Base-by-base conservation (phyloP, 2,329 filamentous ascomycete genomes). In the Colletotrichum chlorophyti region DNA sequence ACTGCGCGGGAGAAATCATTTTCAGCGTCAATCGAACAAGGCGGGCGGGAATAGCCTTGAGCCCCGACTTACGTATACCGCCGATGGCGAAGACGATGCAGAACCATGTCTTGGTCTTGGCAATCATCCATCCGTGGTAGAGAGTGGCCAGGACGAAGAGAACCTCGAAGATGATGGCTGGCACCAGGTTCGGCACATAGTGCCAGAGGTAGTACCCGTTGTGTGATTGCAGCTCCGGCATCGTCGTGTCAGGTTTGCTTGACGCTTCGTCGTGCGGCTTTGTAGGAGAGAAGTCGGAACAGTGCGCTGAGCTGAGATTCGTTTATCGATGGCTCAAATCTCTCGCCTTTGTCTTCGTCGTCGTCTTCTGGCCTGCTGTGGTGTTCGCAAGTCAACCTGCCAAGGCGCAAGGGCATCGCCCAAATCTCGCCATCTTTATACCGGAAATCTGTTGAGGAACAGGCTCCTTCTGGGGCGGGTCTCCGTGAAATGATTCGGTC, bases 71-170 rank as follows among this genome's bases (percentile, higher is more conserved):
- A 83, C 81, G 78, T 3, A 77, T 19, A 21, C 76, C 78, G 11
- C 80, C 82, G 6, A 81, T 62, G 10, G 76, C 63, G 60, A 84
- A 81, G 1, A 79, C 73, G 12, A 78, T 72, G 65, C 79, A 82
- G 65, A 82, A 85, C 74, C 76, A 82, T 23, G 79, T 78, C 40
- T 74, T 71, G 3, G 74, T 75, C 40, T 71, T 75, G 17, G 75
- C 64, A 32, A 83, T 70, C 38, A 76, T 76, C 63, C 71, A 80
- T 2, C 63, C 54, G 62, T 83, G 79, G 9, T 67, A 63, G 1
- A 65, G 55, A 2, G 79, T 78, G 5, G 72, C 63, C 3, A 72
- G 29, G 6, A 64, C 42, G 65, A 83, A 83, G 4, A 83, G 62
- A 19, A 75, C 54, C 6, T 70, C 64, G 57, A 82, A 81, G 5